Base-by-base conservation (phyloP, 805 yeast genomes). In the Starmerella khaoyaiensis region DNA sequence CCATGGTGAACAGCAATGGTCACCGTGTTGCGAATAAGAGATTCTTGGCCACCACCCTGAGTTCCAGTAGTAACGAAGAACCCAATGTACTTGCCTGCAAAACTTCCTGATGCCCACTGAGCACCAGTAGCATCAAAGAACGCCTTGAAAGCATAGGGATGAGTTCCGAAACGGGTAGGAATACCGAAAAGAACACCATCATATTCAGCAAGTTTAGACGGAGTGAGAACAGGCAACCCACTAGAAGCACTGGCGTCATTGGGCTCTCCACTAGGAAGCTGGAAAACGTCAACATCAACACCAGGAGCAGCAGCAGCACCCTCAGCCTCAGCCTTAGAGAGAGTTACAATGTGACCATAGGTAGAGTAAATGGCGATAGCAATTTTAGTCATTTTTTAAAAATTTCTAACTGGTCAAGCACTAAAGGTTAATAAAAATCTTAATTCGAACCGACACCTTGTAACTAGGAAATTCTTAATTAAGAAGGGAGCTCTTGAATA, bases 181-280 rank as follows among this genome's bases (percentile, higher is more conserved):
- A 79, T 58, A 55, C 94, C 95, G 51, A 83, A 79, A 47, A 84
- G 48, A 63, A 78, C 72, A 32, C 86, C 93, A 55, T 84, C 93
- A 64, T 76, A 79, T 46, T 67, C 62, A 3, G 61, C 55, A 48
- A 83, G 65, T 15, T 72, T 68, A 16, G 71, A 78, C 8, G 59
- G 50, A 12, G 79, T 65, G 35, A 81, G 81, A 52, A 71, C 62
- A 48, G 90, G 86, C 25, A 46, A 32, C 19, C 31, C 42, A 19
- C 41, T 32, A 14, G 21, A 31, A 57, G 57, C 48, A 39, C 67
- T 62, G 40, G 59, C 67, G 41, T 78, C 74, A 56, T 74, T 73
- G 60, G 81, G 93, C 40, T 43, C 50, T 11, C 35, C 38, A 29
- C 41, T 24, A 41, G 81, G 69, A 27, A 83, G 72, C 65, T 79